Evolutionary conservation across 441 rosid genomes (phyloP).

Genomic region (Gossypium laxum): DNA sequence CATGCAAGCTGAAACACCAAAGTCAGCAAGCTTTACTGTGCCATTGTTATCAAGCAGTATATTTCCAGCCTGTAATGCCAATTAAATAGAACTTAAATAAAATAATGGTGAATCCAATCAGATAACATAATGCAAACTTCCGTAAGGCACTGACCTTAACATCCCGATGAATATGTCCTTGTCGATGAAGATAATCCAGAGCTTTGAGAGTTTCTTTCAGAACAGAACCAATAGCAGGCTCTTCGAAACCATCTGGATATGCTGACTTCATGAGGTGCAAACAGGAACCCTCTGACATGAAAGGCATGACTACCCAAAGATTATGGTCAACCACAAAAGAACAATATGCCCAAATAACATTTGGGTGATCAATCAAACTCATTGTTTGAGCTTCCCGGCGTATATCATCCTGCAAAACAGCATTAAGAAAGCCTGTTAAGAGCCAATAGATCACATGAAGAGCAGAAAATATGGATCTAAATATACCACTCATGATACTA

Average conservation of each 20-base stretch:
- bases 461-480: not conserved
- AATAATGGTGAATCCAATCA: slow-evolving; percentile 5
- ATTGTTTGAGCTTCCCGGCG: slow-evolving; percentile 93
- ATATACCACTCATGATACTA: not conserved
- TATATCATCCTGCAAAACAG: slow-evolving; percentile 62
- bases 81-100: slow-evolving; percentile 8
- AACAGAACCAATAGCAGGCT: slow-evolving; percentile 73
- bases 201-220: slow-evolving; percentile 95
- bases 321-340: slow-evolving; percentile 80
- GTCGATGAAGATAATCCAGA: slow-evolving; percentile 84
- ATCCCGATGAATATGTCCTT: slow-evolving; percentile 97
- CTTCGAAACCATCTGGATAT: slow-evolving; percentile 82
- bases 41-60: slow-evolving; percentile 75
- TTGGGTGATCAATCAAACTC: slow-evolving; percentile 95
- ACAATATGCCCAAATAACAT: slow-evolving; percentile 73
- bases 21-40: slow-evolving; percentile 84
- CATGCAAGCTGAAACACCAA: slow-evolving; percentile 97
- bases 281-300: slow-evolving; percentile 97
- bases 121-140: slow-evolving; percentile 12
- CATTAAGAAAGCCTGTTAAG: slow-evolving; percentile 15
- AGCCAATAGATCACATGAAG: slow-evolving; percentile 5
- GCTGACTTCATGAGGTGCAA: slow-evolving; percentile 94
- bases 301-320: slow-evolving; percentile 98
- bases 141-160: slow-evolving; percentile 52
- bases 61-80: slow-evolving; percentile 73